Evolutionary conservation across 805 yeast species (phyloP), one percentile per base, ranked within the genome.

Genomic region (Candida quercuum): DNA sequence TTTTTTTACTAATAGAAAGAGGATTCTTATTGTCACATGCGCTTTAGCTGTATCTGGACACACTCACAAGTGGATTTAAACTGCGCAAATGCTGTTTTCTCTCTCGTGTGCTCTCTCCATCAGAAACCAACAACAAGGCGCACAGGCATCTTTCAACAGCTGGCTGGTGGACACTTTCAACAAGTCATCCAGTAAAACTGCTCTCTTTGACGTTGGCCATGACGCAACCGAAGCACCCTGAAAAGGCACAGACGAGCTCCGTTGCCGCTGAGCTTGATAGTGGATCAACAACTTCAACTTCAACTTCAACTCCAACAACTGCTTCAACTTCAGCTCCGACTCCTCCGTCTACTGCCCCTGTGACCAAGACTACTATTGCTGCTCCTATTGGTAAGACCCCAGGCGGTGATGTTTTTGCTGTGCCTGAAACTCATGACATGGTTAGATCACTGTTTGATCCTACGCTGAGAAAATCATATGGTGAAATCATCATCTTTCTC

Each of bases 361-460:
- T n/a, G n/a, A n/a, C 18, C 8, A 12, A n/a, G 21, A 20, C 9
- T 13, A 20, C 8, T 8, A 18, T 12, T 16, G 19, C 26, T 22
- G 23, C 11, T 15, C 35, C 36, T 12, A 38, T 47, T 13, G 58
- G 58, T 8, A 45, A 41, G 18, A 54, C 58, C 6, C 40, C 64
- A 7, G 52, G 61, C 16, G 63, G 60, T 12, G 43, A 43, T 3
- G 45, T 46, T 3, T 66, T 66, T 34, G 37, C 45, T 5, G 67
- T 66, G 1, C 70, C 70, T 11, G 50, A 73, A 47, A 86, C 95
- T 22, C 82, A 81, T 51, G 95, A 86, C 54, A 85, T 86, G 93
- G 82, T 86, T 24, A 70, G 86, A 44, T 80, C 91, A 1, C 63
- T 86, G 35, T 78, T 86, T 49, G 91, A 86, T 61, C 93, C 94